Evolutionary conservation across 163 green algal species (phyloP).

Genomic region (Volvox carteri): DNA sequence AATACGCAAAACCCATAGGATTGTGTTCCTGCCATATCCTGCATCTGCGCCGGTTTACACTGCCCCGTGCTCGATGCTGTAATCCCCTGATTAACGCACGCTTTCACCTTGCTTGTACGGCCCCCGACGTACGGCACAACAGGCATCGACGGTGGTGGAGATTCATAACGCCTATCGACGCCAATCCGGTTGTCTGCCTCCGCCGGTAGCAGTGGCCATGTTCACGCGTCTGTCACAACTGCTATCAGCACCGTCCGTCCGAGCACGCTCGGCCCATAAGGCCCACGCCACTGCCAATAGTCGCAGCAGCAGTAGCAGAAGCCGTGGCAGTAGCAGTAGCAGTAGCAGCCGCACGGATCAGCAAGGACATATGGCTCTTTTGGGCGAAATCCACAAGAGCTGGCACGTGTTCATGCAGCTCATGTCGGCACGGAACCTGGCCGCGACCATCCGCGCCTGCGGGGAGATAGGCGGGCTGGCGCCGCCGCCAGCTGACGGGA

Average conservation of each 20-base stretch:
- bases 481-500: not conserved
- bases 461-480: constrained; percentile 7
- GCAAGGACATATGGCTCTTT: not conserved
- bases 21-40: too few relatives aligned
- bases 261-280: too few relatives aligned
- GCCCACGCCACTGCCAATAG: too few relatives aligned
- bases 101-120: too few relatives aligned
- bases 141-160: not conserved
- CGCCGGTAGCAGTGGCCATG: constrained; percentile 26
- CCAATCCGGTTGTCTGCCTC: not conserved
- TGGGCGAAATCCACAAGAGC: not conserved
- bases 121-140: not conserved
- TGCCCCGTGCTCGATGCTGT: too few relatives aligned
- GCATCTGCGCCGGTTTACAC: too few relatives aligned
- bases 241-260: not conserved
- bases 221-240: constrained; percentile 25
- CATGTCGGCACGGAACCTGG: not conserved
- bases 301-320: not conserved
- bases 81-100: too few relatives aligned
- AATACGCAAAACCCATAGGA: too few relatives aligned
- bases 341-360: not conserved
- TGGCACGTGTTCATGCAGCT: constrained; percentile 40
- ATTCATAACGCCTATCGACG: constrained; percentile 38
- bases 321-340: not conserved
- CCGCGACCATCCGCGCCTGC: constrained; percentile 13